Evolutionary conservation across 2,329 filamentous ascomycete genomes (phyloP).

Genomic region (Eurotiales sp.): DNA sequence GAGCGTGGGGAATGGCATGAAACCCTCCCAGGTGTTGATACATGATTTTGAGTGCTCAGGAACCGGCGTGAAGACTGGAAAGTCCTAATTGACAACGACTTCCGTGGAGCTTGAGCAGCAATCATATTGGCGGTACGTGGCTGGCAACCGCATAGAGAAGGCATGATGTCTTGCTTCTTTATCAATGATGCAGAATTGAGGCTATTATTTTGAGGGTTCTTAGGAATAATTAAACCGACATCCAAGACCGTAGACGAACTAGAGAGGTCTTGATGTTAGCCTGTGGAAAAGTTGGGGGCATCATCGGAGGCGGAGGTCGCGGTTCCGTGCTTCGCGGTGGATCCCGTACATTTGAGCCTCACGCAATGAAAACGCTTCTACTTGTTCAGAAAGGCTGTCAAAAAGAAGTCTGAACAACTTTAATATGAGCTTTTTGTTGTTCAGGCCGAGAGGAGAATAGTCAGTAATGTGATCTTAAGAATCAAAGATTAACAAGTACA

Average conservation of each 20-base stretch:
- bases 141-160: constrained; percentile 4
- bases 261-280: neutral
- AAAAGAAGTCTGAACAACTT: too few species aligned
- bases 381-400: too few species aligned
- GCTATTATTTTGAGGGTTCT: neutral
- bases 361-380: too few species aligned
- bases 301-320: neutral
- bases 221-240: neutral
- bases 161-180: neutral
- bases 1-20: neutral
- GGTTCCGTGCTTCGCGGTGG: neutral
- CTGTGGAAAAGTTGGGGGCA: neutral
- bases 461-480: too few species aligned
- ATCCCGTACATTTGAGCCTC: neutral
- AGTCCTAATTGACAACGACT: neutral
- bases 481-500: too few species aligned
- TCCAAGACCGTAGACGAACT: neutral
- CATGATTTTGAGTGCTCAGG: neutral
- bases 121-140: constrained; percentile 2
- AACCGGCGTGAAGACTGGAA: neutral
- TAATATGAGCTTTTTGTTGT: too few species aligned
- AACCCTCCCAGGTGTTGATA: neutral
- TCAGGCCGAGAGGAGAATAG: too few species aligned
- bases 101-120: neutral
- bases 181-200: neutral